Evolutionary conservation across 176 grass and related monocot species (phyloP), one percentile per base, ranked within the genome.

Genomic region (Luzula sylvatica): DNA sequence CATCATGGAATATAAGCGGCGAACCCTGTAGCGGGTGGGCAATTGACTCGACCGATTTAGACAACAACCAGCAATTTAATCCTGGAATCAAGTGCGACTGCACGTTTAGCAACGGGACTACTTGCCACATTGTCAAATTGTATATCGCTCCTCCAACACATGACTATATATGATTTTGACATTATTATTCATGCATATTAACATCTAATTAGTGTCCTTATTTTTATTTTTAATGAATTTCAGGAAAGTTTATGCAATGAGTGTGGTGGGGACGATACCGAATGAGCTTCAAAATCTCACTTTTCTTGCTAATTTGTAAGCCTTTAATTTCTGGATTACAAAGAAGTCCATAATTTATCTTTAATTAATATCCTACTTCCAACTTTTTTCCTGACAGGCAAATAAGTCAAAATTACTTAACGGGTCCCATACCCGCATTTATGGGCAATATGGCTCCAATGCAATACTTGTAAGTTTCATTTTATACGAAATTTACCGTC

Each of bases 1-100:
- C 83, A 14, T 17, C 54, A 18, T 95, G 89, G 89, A 95, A 85
- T 76, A 78, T 85, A 74, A 95, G 73, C 70, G 79, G 89, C 39
- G 62, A 95, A 44, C 89, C 77, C 13, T 95, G 89, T 74, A 95
- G 65, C 51, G 83, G 89, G 66, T 18, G 38, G 15, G 83, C 89
- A 35, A 73, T 69, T 19, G 83, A 88, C 56, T 13, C 1, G 14
- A 60, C 45, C 8, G 11, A 48, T 4, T 15, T 64, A 17, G 59
- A 64, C 42, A 64, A 47, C 28, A 3, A 48, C 20, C 15, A 1
- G 28, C 0, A 22, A 2, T 64, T 64, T 5, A 64, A 64, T 4
- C 59, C 59, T 8, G 59, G 59, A 25, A 64, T 64, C 59, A 64
- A 64, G 43, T 64, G 59, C 5, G n/a, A 21, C 29, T 64, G 59